A percentile compares a stretch with the other conserved stretches of the same genome.
Conservation (phyloP, 1,284 basidiomycete species). For the Schizophyllum amplum region DNA sequence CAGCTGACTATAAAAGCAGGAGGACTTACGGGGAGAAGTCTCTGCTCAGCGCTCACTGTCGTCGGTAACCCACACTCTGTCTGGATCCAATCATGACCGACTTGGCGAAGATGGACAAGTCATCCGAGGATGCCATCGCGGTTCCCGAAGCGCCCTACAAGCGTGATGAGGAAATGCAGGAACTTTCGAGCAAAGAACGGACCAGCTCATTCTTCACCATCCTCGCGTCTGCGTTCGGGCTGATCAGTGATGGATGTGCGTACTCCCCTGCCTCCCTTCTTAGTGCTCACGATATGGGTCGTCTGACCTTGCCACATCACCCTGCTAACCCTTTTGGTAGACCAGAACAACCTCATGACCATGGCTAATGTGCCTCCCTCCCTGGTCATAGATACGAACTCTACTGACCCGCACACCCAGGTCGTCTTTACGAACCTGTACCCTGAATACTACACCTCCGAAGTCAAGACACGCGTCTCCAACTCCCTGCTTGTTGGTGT, state of each 20-base stretch:
- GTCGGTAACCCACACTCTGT: no score
- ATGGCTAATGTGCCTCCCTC: constrained; percentile 44
- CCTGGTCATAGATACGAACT: constrained; percentile 3
- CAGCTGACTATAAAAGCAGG: background rate
- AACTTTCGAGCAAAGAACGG: constrained; percentile 23
- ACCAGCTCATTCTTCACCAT: constrained; percentile 57
- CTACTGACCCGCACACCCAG: constrained; percentile 20
- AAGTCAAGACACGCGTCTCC: constrained; percentile 54
- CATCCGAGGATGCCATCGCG: background rate
- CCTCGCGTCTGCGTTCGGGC: constrained; percentile 53
- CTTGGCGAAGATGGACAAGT: background rate
- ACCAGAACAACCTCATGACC: constrained; percentile 65
- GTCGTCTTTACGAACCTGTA: constrained; percentile 58
- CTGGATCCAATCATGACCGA: background rate
- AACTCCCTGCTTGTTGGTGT: constrained; percentile 73
- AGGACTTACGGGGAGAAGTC: no score
- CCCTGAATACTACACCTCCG: constrained; percentile 47
- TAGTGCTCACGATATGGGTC: background rate
- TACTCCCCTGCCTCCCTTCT: constrained; percentile 7
- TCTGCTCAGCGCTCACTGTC: background rate
- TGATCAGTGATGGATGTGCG: constrained; percentile 66
- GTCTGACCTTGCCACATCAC: constrained; percentile 1
- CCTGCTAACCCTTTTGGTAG: constrained; percentile 23
- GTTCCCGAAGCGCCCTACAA: background rate
- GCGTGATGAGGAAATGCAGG: background rate